Conservation (phyloP, 2,329 filamentous ascomycete genomes). For the Sarocladiaceae sp. region DNA sequence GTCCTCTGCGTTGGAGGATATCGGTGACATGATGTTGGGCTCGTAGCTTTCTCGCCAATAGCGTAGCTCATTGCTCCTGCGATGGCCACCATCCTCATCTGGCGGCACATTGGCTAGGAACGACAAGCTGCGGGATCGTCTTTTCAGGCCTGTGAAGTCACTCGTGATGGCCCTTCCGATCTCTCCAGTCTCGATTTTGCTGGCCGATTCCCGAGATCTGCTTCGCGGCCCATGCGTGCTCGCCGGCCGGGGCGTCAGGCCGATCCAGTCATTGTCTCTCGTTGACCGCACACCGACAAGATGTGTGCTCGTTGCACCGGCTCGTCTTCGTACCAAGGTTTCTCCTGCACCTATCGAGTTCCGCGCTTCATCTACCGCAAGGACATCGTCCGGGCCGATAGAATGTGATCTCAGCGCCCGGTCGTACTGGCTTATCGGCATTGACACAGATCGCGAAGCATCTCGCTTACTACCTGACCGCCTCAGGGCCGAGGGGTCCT, state of each 20-base stretch:
- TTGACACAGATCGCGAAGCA: constrained; percentile 49
- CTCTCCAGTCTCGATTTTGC: constrained; percentile 40
- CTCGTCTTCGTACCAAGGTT: constrained; percentile 26
- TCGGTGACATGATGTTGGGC: constrained; percentile 42
- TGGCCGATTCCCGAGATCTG: constrained; percentile 23
- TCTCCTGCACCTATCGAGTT: constrained; percentile 45
- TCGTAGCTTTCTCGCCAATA: constrained; percentile 59
- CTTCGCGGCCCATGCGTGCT: constrained; percentile 49
- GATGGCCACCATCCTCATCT: constrained; percentile 29
- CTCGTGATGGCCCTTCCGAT: constrained; percentile 59
- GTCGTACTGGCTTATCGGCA: constrained; percentile 56
- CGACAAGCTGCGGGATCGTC: constrained; percentile 55
- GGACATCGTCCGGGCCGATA: constrained; percentile 48
- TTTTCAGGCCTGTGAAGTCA: constrained; percentile 40
- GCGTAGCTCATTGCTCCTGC: constrained; percentile 57
- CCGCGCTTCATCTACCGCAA: constrained; percentile 45
- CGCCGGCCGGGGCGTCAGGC: constrained; percentile 55
- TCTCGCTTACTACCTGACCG: constrained; percentile 17
- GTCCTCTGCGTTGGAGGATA: constrained; percentile 38
- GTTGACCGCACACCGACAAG: constrained; percentile 14
- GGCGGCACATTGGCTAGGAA: constrained; percentile 39
- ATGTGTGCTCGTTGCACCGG: constrained; percentile 15
- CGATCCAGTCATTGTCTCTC: constrained; percentile 38
- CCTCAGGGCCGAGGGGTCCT: neutral
- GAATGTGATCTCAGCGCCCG: constrained; percentile 57